Base-by-base conservation (phyloP, 2,329 filamentous ascomycete species). In the Fusarium scirpi region DNA sequence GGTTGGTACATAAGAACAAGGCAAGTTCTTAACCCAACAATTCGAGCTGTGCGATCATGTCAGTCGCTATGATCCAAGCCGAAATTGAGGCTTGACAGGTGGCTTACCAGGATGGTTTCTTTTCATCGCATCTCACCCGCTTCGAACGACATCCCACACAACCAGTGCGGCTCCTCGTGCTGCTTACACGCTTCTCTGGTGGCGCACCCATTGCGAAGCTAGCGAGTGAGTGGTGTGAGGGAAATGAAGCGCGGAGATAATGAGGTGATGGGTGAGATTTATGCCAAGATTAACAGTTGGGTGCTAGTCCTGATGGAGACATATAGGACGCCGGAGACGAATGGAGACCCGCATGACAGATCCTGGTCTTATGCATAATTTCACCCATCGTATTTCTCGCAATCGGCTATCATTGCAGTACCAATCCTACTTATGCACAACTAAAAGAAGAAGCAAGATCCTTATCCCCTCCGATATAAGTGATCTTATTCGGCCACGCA, bases 401-500 rank as follows among this genome's bases (percentile, higher is more conserved):
- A 38, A 7, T 7, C 34, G 34, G 34, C 10, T 38, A n/a, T 38
- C 34, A 38, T 10, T 34, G 24, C 5, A 6, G 24, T 24, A 24
- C 3, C 24, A 24, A 24, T 24, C 24, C 24, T 24, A 24, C 24
- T 24, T 24, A 24, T 24, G 24, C 24, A 24, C 69, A 71, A 3
- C 45, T 45, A 12, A 59, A 71, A 3, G 69, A 71, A 3, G 63
- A 56, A 16, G 45, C 54, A 3, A 56, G 16, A 3, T 53, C 52
- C 1, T 51, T 13, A 2, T 71, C 46, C 0, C 67, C 65, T 5
- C 57, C 67, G 5, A 27, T 13, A 18, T 71, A 71, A 0, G 32
- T n/a, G 5, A 71, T 5, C 9, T 20, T 38, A 29, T 66, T 71
- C 1, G 69, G 69, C 22, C 65, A 71, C 12, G 54, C 27, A 16